Conservation (phyloP, 208 protist genomes). For the Eutreptiella sp. region DNA sequence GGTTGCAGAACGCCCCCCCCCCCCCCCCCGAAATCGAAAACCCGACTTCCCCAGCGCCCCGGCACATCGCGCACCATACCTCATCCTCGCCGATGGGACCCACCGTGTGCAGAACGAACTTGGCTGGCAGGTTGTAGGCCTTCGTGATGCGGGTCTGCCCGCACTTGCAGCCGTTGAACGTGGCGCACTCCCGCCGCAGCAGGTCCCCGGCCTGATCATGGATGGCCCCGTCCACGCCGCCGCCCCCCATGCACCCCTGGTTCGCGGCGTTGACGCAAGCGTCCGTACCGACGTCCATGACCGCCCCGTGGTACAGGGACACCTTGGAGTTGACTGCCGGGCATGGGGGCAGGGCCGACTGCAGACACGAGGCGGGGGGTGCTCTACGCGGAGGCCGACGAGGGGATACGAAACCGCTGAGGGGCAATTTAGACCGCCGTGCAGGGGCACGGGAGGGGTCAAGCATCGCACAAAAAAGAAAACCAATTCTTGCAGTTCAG, state of each 20-base stretch:
- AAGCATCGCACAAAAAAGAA: no score
- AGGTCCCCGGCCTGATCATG: slow-evolving; percentile 56
- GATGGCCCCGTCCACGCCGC: slow-evolving; percentile 70
- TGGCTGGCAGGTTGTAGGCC: slow-evolving; percentile 57
- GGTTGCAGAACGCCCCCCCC: no score
- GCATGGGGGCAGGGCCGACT: no score
- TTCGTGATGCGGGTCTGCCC: slow-evolving; percentile 55
- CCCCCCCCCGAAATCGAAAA: no score
- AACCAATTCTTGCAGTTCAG: no score
- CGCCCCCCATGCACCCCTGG: slow-evolving; percentile 48
- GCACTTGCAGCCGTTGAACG: slow-evolving; percentile 45
- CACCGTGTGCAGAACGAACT: slow-evolving; percentile 66
- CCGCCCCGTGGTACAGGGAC: slow-evolving; percentile 40
- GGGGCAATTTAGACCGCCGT: no score
- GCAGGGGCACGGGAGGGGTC: no score
- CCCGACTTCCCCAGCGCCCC: no score
- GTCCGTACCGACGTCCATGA: slow-evolving; percentile 52
- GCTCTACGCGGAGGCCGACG: no score
- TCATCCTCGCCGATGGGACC: slow-evolving; percentile 63
- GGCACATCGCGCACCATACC: no score
- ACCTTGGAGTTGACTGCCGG: slow-evolving; percentile 31
- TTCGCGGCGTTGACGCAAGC: slow-evolving; percentile 76
- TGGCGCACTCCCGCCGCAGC: slow-evolving; percentile 50
- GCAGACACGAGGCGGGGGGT: no score
- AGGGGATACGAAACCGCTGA: no score